Conservation (phyloP, 768 basidiomycete species). For the Hydnum rufescens region DNA sequence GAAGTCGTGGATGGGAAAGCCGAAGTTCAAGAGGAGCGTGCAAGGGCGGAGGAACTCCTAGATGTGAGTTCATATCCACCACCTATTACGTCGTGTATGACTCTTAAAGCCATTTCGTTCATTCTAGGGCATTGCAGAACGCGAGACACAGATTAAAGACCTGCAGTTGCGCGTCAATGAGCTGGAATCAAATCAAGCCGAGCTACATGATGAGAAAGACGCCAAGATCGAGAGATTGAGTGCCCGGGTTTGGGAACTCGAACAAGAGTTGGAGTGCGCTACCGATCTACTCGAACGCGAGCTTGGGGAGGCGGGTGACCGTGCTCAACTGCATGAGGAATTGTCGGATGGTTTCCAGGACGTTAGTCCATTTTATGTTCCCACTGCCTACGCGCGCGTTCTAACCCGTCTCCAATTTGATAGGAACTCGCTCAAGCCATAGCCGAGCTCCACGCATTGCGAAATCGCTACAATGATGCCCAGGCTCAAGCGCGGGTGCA, state of each 20-base stretch:
- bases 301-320: conserved; percentile 46
- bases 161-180: conserved; percentile 33
- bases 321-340: conserved; percentile 50
- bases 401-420: no score
- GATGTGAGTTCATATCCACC: conserved; percentile 54
- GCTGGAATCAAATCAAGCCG: conserved; percentile 68
- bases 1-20: conserved; percentile 21
- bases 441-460: no score
- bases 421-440: no score
- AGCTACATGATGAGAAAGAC: no score
- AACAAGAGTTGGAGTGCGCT: conserved; percentile 44
- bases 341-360: conserved; percentile 16
- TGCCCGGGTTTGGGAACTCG: conserved; percentile 60
- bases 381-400: no score
- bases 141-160: conserved; percentile 56
- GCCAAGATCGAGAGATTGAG: conserved; percentile 62
- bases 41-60: conserved; percentile 54
- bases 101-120: no score
- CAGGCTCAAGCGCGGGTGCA: no score
- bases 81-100: conserved; percentile 40
- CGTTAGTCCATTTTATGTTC: not conserved
- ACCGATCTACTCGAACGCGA: conserved; percentile 35
- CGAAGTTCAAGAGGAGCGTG: conserved; percentile 52
- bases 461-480: no score
- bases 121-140: conserved; percentile 56